phyloP scores from a whole-genome alignment of 441 rosid species.

The Corymbia citriodora region DNA sequence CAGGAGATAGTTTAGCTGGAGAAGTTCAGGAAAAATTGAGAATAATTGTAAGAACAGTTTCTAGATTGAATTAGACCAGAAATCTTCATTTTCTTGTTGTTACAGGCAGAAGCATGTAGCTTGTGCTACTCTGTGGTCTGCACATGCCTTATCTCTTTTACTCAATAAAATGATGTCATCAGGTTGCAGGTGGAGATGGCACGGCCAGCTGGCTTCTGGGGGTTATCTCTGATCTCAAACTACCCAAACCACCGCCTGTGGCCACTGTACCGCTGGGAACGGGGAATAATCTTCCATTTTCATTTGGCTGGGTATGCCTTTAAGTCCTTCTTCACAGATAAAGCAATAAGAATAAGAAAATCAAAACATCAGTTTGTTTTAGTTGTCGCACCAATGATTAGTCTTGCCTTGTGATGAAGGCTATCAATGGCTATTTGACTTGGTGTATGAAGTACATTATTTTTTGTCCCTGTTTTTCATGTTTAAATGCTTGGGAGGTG shows the following conservation, averaged over 20 bases:
- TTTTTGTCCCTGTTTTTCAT: background rate
- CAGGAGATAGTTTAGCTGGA: slow-evolving; percentile 31
- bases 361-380: background rate
- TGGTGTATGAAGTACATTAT: background rate
- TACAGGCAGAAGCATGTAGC: background rate
- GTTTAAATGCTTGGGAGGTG: background rate
- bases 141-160: background rate
- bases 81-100: background rate
- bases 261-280: background rate
- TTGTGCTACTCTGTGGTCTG: background rate
- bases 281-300: background rate
- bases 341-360: background rate
- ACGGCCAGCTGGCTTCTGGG: background rate
- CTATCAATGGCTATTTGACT: background rate
- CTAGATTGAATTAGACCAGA: background rate
- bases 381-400: background rate
- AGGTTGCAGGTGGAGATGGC: background rate
- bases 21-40: slow-evolving; percentile 35
- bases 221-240: background rate
- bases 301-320: background rate
- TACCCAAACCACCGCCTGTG: background rate
- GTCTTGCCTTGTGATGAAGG: background rate
- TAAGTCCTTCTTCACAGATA: background rate
- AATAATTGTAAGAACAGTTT: slow-evolving; percentile 32
- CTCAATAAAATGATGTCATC: background rate